A percentile compares a stretch with the other conserved stretches of the same genome.
Conservation (phyloP, 176 grass and related monocot genomes). For the Avena eriantha region DNA sequence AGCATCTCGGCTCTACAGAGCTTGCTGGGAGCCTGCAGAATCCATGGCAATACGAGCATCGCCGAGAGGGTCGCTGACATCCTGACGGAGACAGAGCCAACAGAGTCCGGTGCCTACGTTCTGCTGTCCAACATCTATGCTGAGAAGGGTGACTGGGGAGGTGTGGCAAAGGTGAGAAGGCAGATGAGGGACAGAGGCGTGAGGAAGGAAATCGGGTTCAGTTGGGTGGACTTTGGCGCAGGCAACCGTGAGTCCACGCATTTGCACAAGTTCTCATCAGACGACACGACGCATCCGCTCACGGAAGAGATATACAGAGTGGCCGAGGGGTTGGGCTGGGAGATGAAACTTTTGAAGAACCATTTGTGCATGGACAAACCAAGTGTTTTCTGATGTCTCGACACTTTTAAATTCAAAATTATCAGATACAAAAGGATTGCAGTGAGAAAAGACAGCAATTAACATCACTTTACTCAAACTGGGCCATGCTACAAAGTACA, state of each 20-base stretch:
- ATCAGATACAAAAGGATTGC: not conserved
- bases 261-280: constrained; percentile 80
- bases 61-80: constrained; percentile 59
- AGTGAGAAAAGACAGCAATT: not conserved
- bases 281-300: constrained; percentile 66
- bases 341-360: constrained; percentile 60
- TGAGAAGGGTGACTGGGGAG: constrained; percentile 67
- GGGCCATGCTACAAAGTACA: constrained; percentile 35
- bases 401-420: not conserved
- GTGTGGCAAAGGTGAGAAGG: constrained; percentile 68
- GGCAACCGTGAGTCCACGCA: constrained; percentile 17
- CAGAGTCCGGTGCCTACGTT: constrained; percentile 75
- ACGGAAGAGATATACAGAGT: constrained; percentile 67
- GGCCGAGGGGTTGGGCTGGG: constrained; percentile 60
- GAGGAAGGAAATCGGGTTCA: constrained; percentile 85
- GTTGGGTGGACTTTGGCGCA: constrained; percentile 79
- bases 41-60: constrained; percentile 65
- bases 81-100: constrained; percentile 51
- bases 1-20: constrained; percentile 81
- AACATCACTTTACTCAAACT: constrained; percentile 27
- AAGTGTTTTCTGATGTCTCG: not conserved
- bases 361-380: constrained; percentile 44
- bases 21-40: constrained; percentile 70
- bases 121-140: constrained; percentile 89
- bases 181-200: constrained; percentile 71